Percentiles rank a stretch among this genome's conserved stretches.
Conservation (phyloP, 768 basidiomycete genomes). For the Termitomyces sp. region DNA sequence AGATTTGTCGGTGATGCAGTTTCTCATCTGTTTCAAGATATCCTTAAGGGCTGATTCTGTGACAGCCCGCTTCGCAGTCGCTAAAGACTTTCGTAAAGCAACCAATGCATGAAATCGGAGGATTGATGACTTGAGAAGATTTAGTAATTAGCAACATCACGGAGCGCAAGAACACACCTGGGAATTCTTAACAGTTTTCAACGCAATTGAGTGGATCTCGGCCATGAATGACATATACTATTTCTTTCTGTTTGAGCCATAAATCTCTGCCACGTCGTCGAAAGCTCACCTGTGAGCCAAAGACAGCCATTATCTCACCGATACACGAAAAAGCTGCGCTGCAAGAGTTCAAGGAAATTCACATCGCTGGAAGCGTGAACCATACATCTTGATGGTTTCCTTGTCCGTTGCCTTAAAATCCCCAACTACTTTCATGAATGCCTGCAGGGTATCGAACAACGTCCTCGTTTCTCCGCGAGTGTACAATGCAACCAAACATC, state of each 20-base stretch:
- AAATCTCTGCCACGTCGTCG: neutral
- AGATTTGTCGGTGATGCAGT: constrained; percentile 73
- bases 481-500: constrained; percentile 74
- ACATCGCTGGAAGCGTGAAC: constrained; percentile 2
- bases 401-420: constrained; percentile 66
- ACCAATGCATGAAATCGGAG: constrained; percentile 77
- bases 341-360: constrained; percentile 4
- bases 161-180: constrained; percentile 40
- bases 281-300: constrained; percentile 71
- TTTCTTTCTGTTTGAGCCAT: neutral
- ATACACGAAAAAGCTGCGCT: constrained; percentile 85
- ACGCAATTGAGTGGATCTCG: constrained; percentile 62
- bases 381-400: constrained; percentile 65
- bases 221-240: constrained; percentile 96
- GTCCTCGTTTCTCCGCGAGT: constrained; percentile 76
- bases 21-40: constrained; percentile 76
- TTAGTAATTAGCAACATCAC: constrained; percentile 2
- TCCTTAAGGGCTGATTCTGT: constrained; percentile 77
- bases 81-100: constrained; percentile 74
- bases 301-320: constrained; percentile 82
- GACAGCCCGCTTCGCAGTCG: constrained; percentile 75
- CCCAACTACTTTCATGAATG: constrained; percentile 65
- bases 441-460: constrained; percentile 81
- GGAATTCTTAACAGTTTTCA: constrained; percentile 70
- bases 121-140: constrained; percentile 56